phyloP scores from a whole-genome alignment of 1,284 basidiomycete species.

The Somion occarium region DNA sequence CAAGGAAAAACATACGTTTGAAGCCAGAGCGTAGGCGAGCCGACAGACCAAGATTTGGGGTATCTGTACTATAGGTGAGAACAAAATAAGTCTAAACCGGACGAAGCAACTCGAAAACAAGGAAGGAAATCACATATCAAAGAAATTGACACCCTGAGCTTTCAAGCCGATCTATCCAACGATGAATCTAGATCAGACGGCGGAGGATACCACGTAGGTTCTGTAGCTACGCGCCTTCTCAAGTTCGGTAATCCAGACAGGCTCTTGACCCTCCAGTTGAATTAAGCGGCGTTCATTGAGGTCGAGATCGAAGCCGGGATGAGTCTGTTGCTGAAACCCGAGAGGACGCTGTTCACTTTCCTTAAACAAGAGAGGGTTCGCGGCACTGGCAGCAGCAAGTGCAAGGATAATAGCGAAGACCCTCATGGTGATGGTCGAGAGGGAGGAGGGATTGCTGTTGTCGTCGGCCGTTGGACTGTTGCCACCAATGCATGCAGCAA shows the following conservation, averaged over 20 bases:
- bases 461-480: slow-evolving; percentile 4
- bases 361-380: slow-evolving; percentile 17
- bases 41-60: slow-evolving; percentile 52
- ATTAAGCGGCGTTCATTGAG: slow-evolving; percentile 70
- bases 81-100: slow-evolving; percentile 15
- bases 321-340: slow-evolving; percentile 9
- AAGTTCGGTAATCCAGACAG: slow-evolving; percentile 78
- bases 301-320: slow-evolving; percentile 53
- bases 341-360: slow-evolving; percentile 20
- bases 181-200: background rate
- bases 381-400: slow-evolving; percentile 22
- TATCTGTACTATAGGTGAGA: slow-evolving; percentile 59
- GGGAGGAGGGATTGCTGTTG: slow-evolving; percentile 1
- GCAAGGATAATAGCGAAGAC: slow-evolving; percentile 36
- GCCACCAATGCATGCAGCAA: background rate
- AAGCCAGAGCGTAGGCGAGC: slow-evolving; percentile 32
- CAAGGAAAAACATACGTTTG: slow-evolving; percentile 32
- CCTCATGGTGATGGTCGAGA: slow-evolving; percentile 40
- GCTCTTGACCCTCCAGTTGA: slow-evolving; percentile 62
- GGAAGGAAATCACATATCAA: slow-evolving; percentile 69
- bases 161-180: slow-evolving; percentile 66
- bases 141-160: slow-evolving; percentile 72
- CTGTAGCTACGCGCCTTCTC: slow-evolving; percentile 55
- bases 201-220: background rate
- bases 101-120: slow-evolving; percentile 8